phyloP scores from a whole-genome alignment of 331 rosid genomes.

The Telfairia occidentalis region DNA sequence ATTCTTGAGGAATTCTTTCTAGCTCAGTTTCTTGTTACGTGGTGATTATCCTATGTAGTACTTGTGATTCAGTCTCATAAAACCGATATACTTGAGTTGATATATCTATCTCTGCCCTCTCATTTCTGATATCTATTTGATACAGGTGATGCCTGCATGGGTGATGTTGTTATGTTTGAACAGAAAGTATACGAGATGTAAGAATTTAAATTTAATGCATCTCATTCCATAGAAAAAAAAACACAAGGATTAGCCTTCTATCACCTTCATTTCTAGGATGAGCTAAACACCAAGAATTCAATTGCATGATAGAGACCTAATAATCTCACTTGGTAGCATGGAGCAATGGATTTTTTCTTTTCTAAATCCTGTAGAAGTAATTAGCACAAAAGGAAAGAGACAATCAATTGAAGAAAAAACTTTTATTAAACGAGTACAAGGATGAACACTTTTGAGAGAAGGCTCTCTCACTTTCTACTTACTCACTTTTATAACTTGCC shows the following conservation, averaged over 20 bases:
- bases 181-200: slow-evolving; percentile 81
- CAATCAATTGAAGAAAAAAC: no score
- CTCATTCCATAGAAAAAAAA: no score
- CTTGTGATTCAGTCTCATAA: not conserved
- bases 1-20: not conserved
- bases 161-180: slow-evolving; percentile 90
- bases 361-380: no score
- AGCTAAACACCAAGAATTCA: not conserved
- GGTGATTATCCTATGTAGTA: not conserved
- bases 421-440: not conserved
- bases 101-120: not conserved
- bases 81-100: not conserved
- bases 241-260: not conserved
- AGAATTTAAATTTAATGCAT: slow-evolving; percentile 17
- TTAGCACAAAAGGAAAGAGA: no score
- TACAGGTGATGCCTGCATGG: slow-evolving; percentile 93
- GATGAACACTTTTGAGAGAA: not conserved
- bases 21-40: not conserved
- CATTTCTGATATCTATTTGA: not conserved
- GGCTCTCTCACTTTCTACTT: not conserved
- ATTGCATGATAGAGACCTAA: not conserved
- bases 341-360: not conserved
- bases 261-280: not conserved
- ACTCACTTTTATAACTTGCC: not conserved
- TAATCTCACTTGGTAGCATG: not conserved